phyloP scores from a whole-genome alignment of 2,329 filamentous ascomycete species.

The Beauveria brongniartii region DNA sequence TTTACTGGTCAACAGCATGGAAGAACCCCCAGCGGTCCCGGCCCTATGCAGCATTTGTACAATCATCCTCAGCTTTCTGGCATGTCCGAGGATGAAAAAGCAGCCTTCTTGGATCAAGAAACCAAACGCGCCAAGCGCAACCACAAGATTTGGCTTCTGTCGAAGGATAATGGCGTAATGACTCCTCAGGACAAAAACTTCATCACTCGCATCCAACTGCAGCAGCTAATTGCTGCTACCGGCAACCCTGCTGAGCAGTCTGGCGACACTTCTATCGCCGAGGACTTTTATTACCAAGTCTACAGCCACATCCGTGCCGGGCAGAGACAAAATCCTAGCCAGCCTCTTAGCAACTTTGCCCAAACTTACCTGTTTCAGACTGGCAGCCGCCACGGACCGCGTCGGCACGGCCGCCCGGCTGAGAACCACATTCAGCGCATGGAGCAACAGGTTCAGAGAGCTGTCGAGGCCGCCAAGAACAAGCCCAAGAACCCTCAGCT shows the following conservation, averaged over 20 bases:
- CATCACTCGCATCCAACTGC: slow-evolving; percentile 93
- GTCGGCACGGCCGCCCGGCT: slow-evolving; percentile 71
- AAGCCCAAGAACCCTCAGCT: slow-evolving; percentile 97
- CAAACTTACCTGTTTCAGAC: slow-evolving; percentile 98
- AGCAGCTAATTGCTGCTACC: slow-evolving; percentile 88
- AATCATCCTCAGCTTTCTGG: slow-evolving; percentile 47
- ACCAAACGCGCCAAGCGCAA: slow-evolving; percentile 94
- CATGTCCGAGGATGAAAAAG: slow-evolving; percentile 76
- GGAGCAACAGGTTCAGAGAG: slow-evolving; percentile 97
- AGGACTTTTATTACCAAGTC: slow-evolving; percentile 99
- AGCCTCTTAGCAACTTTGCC: slow-evolving; percentile 91
- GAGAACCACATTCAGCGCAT: slow-evolving; percentile 98
- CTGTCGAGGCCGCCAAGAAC: slow-evolving; percentile 93
- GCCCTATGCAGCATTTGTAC: slow-evolving; percentile 25
- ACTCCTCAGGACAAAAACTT: slow-evolving; percentile 99
- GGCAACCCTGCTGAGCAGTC: slow-evolving; percentile 76
- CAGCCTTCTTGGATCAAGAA: slow-evolving; percentile 79
- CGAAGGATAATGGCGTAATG: slow-evolving; percentile 94
- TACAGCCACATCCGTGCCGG: slow-evolving; percentile 89
- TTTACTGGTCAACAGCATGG: slow-evolving; percentile 31
- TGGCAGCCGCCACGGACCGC: slow-evolving; percentile 67
- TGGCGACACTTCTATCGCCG: slow-evolving; percentile 70
- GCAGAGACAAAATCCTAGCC: slow-evolving; percentile 81
- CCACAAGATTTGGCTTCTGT: slow-evolving; percentile 92
- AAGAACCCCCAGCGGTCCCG: slow-evolving; percentile 44